Percentiles rank a stretch among this genome's conserved stretches.
Conservation (phyloP, 177 flowering plant species). For the Telopea speciosissima region DNA sequence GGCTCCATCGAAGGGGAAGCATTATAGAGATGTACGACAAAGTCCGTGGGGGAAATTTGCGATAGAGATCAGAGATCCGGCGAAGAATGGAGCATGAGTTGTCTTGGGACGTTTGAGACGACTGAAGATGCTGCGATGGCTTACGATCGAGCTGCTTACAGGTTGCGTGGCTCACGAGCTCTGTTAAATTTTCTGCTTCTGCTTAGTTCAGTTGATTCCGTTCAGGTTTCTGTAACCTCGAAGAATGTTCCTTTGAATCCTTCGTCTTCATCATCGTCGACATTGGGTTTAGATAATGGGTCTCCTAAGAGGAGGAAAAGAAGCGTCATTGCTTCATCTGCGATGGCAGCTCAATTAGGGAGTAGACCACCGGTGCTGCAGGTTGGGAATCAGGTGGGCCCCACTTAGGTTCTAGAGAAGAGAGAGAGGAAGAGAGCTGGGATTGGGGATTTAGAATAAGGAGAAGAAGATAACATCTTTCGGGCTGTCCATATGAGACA, state of each 20-base stretch:
- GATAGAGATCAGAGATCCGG: no score
- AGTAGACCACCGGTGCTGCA: not conserved
- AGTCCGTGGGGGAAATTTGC: no score
- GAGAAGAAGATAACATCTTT: no score
- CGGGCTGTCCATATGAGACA: not conserved
- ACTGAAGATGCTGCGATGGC: no score
- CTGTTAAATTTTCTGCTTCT: constrained; percentile 50
- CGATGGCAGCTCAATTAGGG: not conserved
- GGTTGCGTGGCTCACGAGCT: constrained; percentile 53
- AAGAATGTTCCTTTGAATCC: constrained; percentile 19
- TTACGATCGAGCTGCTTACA: constrained; percentile 55
- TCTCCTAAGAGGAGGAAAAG: constrained; percentile 18
- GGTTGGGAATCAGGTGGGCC: not conserved
- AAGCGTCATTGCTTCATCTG: not conserved
- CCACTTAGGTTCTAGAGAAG: not conserved
- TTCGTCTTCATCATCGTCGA: constrained; percentile 7
- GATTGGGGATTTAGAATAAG: no score
- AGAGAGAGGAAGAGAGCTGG: no score
- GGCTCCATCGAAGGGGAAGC: no score
- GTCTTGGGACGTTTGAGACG: no score
- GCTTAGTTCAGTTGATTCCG: constrained; percentile 15
- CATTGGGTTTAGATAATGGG: constrained; percentile 1
- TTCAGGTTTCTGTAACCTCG: not conserved
- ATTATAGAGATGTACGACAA: no score
- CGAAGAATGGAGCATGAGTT: no score